Percentiles rank a stretch among this genome's conserved stretches.
Evolutionary conservation across 2,329 filamentous ascomycete species (phyloP).

Genomic region (Pseudogymnoascus sp.): DNA sequence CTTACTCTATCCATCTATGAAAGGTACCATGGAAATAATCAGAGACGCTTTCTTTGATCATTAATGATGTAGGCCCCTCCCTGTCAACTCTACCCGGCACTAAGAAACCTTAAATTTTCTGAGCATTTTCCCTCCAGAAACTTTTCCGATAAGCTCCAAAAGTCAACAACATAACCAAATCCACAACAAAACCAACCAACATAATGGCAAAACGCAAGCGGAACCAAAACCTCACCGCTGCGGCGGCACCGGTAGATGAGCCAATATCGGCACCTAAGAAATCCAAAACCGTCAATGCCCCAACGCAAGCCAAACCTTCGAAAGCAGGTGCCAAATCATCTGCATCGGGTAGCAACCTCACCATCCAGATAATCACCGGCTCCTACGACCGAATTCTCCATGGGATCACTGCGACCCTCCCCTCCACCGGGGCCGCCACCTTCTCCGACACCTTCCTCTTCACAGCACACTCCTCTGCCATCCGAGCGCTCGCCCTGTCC

Average conservation of each 20-base stretch:
- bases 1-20: not conserved
- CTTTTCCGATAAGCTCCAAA: not conserved
- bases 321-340: slow-evolving; percentile 12
- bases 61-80: not conserved
- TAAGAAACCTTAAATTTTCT: slow-evolving; percentile 11
- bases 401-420: slow-evolving; percentile 70
- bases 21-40: not conserved
- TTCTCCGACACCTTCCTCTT: slow-evolving; percentile 95
- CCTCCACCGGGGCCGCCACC: slow-evolving; percentile 35
- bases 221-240: not conserved
- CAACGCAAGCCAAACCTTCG: not conserved
- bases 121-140: slow-evolving; percentile 9
- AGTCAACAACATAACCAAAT: slow-evolving; percentile 6
- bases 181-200: not conserved
- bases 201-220: slow-evolving; percentile 11
- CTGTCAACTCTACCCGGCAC: slow-evolving; percentile 8
- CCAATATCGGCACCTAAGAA: slow-evolving; percentile 10
- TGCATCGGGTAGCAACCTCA: slow-evolving; percentile 33
- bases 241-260: not conserved
- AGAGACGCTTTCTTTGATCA: not conserved
- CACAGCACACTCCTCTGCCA: slow-evolving; percentile 82
- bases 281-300: not conserved
- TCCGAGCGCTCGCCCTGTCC: slow-evolving; percentile 82
- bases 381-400: slow-evolving; percentile 93
- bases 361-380: slow-evolving; percentile 83